Evolutionary conservation across 768 basidiomycete species (phyloP).

Genomic region (Albatrellus ellisii): DNA sequence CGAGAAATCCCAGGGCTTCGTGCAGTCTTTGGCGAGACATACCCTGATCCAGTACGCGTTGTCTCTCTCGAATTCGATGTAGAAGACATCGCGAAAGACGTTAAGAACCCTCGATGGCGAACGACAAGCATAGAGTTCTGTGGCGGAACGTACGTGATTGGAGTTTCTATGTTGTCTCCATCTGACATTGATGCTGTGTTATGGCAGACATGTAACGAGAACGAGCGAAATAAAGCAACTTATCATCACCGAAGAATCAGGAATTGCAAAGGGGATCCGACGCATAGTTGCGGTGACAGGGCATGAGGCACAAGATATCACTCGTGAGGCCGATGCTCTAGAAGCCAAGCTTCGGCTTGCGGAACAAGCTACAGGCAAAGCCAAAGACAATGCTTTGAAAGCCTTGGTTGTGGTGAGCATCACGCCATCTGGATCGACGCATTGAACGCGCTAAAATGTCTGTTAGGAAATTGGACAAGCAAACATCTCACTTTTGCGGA

Average conservation of each 20-base stretch:
- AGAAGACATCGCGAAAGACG: constrained; percentile 74
- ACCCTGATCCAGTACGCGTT: constrained; percentile 95
- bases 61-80: constrained; percentile 83
- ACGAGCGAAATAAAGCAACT: constrained; percentile 97
- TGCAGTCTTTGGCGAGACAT: constrained; percentile 95
- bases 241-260: constrained; percentile 88
- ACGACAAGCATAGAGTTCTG: constrained; percentile 93
- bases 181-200: neutral
- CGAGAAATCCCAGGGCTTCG: constrained; percentile 86
- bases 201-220: constrained; percentile 77
- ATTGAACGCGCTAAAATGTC: neutral
- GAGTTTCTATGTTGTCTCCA: neutral
- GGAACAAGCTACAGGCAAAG: constrained; percentile 50
- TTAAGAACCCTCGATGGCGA: constrained; percentile 86
- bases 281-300: constrained; percentile 92
- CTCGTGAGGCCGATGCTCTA: constrained; percentile 50
- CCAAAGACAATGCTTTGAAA: constrained; percentile 84
- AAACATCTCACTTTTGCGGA: constrained; percentile 78
- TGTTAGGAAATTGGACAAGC: constrained; percentile 76
- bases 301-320: constrained; percentile 79
- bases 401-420: constrained; percentile 54
- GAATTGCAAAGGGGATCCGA: constrained; percentile 96
- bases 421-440: neutral
- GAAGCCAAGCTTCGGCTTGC: constrained; percentile 48
- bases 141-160: constrained; percentile 76